Conservation (phyloP, 495 filamentous ascomycete species). For the Podospora tetraspora region DNA sequence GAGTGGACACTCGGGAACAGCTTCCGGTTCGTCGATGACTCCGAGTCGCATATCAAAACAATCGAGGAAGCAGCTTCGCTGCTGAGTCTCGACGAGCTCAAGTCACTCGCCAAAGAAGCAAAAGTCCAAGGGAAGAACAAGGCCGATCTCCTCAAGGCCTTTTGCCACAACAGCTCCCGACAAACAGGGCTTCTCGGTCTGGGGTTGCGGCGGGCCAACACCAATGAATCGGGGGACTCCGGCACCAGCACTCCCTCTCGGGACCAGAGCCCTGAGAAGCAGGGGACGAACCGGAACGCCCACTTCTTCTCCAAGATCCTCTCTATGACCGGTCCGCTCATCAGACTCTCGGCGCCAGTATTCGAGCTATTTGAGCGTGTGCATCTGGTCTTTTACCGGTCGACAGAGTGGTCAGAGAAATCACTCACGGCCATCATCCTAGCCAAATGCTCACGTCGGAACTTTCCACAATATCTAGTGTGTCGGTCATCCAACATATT, state of each 20-base stretch:
- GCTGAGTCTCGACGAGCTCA: constrained; percentile 80
- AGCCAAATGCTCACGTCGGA: constrained; percentile 76
- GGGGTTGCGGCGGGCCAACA: constrained; percentile 49
- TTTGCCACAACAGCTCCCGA: constrained; percentile 63
- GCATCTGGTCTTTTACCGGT: constrained; percentile 92
- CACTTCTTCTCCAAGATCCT: constrained; percentile 64
- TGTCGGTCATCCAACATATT: constrained; percentile 90
- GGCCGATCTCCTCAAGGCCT: constrained; percentile 64
- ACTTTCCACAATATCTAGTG: constrained; percentile 87
- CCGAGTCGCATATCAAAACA: constrained; percentile 62
- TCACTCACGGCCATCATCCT: constrained; percentile 93
- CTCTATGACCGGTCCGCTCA: constrained; percentile 71
- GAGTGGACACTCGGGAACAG: constrained; percentile 42
- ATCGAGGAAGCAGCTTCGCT: constrained; percentile 83
- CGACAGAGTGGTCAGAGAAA: constrained; percentile 96
- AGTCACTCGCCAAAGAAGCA: constrained; percentile 75
- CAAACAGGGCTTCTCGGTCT: constrained; percentile 67
- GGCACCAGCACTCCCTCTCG: neutral
- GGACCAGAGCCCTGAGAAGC: constrained; percentile 14
- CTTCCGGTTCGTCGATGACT: constrained; percentile 78
- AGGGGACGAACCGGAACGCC: constrained; percentile 37
- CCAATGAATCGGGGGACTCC: constrained; percentile 37
- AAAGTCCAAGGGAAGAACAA: constrained; percentile 90
- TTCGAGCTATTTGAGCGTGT: constrained; percentile 87
- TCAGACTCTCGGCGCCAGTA: constrained; percentile 68